Evolutionary conservation across 306 rosid genomes (phyloP), one percentile per base, ranked within the genome.

Genomic region (Ceratonia siliqua): DNA sequence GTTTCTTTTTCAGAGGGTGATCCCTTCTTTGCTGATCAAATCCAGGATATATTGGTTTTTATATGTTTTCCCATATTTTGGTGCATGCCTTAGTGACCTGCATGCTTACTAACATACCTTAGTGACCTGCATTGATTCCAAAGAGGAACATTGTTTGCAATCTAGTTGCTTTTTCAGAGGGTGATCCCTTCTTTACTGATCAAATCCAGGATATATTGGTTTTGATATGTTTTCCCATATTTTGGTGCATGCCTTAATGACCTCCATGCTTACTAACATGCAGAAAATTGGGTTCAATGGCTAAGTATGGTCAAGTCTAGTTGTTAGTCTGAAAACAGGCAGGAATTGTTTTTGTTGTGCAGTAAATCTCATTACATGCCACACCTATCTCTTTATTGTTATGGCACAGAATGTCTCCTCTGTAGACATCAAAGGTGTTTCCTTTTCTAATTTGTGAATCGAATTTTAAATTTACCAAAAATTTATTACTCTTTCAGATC

Each of bases 101-200:
- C 35, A 66, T n/a, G n/a, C n/a, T n/a, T n/a, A n/a, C n/a, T n/a
- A n/a, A n/a, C n/a, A n/a, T n/a, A n/a, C n/a, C n/a, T n/a, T n/a
- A n/a, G n/a, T n/a, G n/a, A n/a, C n/a, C n/a, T n/a, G n/a, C 72
- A 89, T 95, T 78, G 99, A 95, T 82, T 87, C 96, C 21, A 93
- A 87, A 83, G 99, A 90, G 98, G 99, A 92, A 85, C 39, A 45
- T 78, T 32, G 57, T n/a, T 62, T 83, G 64, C 10, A n/a, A 55
- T 42, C 18, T 27, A 13, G 28, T 27, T 62, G 72, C 14, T 21
- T 39, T 13, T 73, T 67, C 35, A 13, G 30, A 0, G 39, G 41
- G 6, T 52, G 68, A 43, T 67, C 38, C 18, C 20, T 59, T 24
- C 27, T 73, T 72, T 25, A 5, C 70, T 64, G 70, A 56, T 28